Base-by-base conservation (phyloP, 129 eudicot genomes). In the Helianthus tuberosus region DNA sequence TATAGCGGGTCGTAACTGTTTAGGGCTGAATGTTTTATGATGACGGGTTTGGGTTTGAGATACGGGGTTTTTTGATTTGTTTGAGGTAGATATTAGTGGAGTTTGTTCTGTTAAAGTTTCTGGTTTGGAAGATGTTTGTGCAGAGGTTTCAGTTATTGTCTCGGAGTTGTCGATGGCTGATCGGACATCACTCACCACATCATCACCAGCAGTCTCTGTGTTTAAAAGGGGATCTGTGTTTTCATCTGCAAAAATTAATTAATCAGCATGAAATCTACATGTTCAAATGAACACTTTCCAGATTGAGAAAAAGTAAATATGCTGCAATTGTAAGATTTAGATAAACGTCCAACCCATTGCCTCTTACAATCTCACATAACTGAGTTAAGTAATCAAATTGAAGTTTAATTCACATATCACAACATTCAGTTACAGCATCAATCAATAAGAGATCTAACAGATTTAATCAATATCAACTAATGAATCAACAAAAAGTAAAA, bases 1-100 rank as follows among this genome's bases (percentile, higher is more conserved):
- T 68, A 93, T 72, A 16, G 96, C 86, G 1, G 77, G 67, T 13
- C 73, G 78, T 75, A 93, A 78, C 54, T 81, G 81, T 48, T 35
- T 75, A 48, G 90, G 80, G 47, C 81, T 81, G 55, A 82, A 60
- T 8, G 68, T 68, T 38, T 55, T n/a, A 2, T 17, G 52, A 50
- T 11, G 72, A 68, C 52, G 66, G 64, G 75, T 32, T 32, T 32
- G 36, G 4, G 36, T 76, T 71, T 67, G 74, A 64, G 74, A 73
- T 41, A 27, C 78, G 12, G 69, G 43, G 4, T 61, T 74, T 8
- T 32, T 71, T 20, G 48, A 49, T 14, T 43, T 71, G 72, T 49
- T 83, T 61, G 79, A 25, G 63, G 81, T 29, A 4, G 66, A 27
- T 20, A 66, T 52, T 1, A 41, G 12, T 49, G 80, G 75, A 44